These are phyloP conservation scores for Mortierella sp. DNA, from an alignment of 371 early-diverging fungal species.

Conservation along the genomic window DNA sequence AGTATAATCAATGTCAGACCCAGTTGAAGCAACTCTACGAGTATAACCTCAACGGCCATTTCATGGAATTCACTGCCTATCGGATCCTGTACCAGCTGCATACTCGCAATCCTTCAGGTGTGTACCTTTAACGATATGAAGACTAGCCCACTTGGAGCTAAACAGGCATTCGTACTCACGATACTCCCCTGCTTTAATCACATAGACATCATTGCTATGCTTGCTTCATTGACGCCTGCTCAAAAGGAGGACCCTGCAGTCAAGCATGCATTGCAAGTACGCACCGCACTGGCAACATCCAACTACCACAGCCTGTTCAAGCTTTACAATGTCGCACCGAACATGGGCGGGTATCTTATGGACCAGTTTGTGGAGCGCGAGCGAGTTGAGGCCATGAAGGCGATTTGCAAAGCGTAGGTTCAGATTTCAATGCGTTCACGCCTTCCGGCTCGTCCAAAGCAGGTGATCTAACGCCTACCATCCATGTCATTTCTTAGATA, in stretches of 20 bases:
- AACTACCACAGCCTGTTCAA: slow-evolving; percentile 88
- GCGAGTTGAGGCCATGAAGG: slow-evolving; percentile 75
- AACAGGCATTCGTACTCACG: too few species aligned
- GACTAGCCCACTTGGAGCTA: too few species aligned
- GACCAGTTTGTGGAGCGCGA: slow-evolving; percentile 90
- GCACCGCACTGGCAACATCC: slow-evolving; percentile 77
- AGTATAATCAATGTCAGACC: slow-evolving; percentile 97
- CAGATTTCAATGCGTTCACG: neutral
- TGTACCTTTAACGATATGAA: too few species aligned
- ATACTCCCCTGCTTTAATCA: slow-evolving; percentile 1
- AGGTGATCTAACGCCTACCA: neutral
- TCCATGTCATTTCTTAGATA: slow-evolving; percentile 54
- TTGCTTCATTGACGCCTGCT: slow-evolving; percentile 70
- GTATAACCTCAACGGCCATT: slow-evolving; percentile 70
- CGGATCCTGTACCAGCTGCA: slow-evolving; percentile 89
- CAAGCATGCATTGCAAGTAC: slow-evolving; percentile 85
- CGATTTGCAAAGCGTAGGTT: slow-evolving; percentile 76
- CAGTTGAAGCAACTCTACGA: slow-evolving; percentile 88
- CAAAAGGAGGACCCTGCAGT: slow-evolving; percentile 70
- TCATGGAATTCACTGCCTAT: slow-evolving; percentile 92
- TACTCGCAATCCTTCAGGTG: slow-evolving; percentile 87
- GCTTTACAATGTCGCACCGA: slow-evolving; percentile 82
- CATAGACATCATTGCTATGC: slow-evolving; percentile 78
- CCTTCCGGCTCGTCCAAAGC: neutral
- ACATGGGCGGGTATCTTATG: slow-evolving; percentile 87